phyloP scores from a whole-genome alignment of 768 basidiomycete species.

The Calocybe indica region DNA sequence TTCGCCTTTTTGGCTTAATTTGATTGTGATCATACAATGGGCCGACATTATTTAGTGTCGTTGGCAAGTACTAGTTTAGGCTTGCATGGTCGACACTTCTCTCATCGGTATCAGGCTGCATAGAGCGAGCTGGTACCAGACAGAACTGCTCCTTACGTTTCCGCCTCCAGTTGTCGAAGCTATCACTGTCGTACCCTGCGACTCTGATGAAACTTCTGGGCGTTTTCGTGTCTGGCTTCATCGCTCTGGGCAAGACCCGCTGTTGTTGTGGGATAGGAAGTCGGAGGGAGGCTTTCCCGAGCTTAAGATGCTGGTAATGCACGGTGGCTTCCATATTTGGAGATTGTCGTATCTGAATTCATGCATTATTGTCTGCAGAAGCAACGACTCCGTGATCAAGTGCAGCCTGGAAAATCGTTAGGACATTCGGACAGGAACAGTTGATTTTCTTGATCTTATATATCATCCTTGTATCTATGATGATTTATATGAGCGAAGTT shows the following conservation, averaged over 20 bases:
- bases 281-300: conserved; percentile 90
- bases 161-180: conserved; percentile 66
- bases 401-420: conserved; percentile 76
- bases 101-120: conserved; percentile 60
- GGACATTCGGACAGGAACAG: conserved; percentile 81
- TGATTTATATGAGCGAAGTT: background rate
- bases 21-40: background rate
- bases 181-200: conserved; percentile 70
- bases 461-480: background rate
- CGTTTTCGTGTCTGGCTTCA: conserved; percentile 89
- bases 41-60: conserved; percentile 50
- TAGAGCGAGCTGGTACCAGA: conserved; percentile 90
- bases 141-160: conserved; percentile 88
- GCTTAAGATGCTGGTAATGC: conserved; percentile 70
- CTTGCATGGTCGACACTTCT: background rate
- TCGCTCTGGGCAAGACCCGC: conserved; percentile 26
- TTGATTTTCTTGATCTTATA: conserved; percentile 1
- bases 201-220: conserved; percentile 78
- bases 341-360: background rate
- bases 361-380: conserved; percentile 46
- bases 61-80: conserved; percentile 45
- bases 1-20: background rate
- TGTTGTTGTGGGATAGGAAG: conserved; percentile 86
- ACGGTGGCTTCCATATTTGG: background rate
- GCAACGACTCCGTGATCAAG: conserved; percentile 76